These are phyloP conservation scores for Delonix regia DNA, from an alignment of 306 rosid species.

Conservation along the genomic window DNA sequence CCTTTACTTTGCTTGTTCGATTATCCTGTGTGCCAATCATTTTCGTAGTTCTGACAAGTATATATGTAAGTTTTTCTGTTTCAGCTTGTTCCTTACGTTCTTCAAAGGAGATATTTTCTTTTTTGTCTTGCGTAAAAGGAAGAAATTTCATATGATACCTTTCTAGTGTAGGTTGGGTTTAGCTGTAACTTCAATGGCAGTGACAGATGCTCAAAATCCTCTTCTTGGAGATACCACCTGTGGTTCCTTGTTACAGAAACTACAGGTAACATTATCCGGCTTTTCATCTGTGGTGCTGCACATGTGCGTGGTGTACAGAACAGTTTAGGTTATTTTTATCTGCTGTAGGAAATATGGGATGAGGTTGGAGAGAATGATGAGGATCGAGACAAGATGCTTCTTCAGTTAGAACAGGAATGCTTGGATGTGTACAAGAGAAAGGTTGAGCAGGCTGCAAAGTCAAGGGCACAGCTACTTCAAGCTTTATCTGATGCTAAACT, in stretches of 20 bases:
- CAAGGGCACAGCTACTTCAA: constrained; percentile 93
- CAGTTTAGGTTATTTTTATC: constrained; percentile 22
- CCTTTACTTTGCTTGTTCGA: not conserved
- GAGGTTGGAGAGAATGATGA: constrained; percentile 98
- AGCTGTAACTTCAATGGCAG: constrained; percentile 64
- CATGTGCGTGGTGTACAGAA: not conserved
- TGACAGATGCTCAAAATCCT: constrained; percentile 71
- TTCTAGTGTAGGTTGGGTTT: constrained; percentile 54
- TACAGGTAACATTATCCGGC: constrained; percentile 62
- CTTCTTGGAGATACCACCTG: constrained; percentile 79
- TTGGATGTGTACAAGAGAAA: constrained; percentile 95
- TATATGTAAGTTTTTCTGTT: no score
- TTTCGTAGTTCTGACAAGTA: constrained; percentile 20
- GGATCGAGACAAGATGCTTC: constrained; percentile 94
- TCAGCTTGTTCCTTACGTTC: constrained; percentile 21
- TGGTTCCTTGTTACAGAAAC: constrained; percentile 86
- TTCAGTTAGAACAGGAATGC: constrained; percentile 96
- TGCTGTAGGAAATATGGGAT: constrained; percentile 89
- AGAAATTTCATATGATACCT: constrained; percentile 19
- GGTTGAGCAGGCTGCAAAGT: constrained; percentile 94
- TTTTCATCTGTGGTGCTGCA: not conserved
- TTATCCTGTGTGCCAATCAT: constrained; percentile 22
- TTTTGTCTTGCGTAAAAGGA: not conserved
- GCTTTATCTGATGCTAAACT: constrained; percentile 79
- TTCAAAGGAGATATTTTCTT: not conserved